Base-by-base conservation (phyloP, 176 grass and related monocot genomes). In the Oryza brachyantha region DNA sequence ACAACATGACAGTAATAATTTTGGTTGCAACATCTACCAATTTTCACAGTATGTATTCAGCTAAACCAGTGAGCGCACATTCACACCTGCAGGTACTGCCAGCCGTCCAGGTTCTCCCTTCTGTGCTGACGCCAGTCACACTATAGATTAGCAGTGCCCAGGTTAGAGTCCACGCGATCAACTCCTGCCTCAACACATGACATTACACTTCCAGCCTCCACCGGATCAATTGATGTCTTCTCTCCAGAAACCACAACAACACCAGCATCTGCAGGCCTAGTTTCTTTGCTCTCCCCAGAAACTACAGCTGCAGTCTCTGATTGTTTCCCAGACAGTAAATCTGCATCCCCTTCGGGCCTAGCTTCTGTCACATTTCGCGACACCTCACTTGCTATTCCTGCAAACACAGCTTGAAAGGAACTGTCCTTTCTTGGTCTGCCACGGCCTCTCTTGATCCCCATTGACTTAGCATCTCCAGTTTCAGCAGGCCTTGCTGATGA, bases 401-500 rank as follows among this genome's bases (percentile, higher is more conserved):
- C 66, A 34, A 29, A 41, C 35, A 12, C 64, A 63, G 71, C 26
- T 76, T 70, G 73, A 45, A 26, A 39, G 39, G 68, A 46, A 35
- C 28, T 54, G 9, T 66, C 50, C 81, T 84, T 84, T 46, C 75
- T 78, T 27, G 86, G 69, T 24, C 82, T 84, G 14, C 78, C 79
- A n/a, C 54, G 17, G 29, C 70, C 64, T 80, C 81, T 69, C 63
- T 43, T 83, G 50, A 43, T 72, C 66, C 25, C 74, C 25, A 3
- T 36, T 6, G 22, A 29, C 13, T 17, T 17, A 32, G 10, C n/a
- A 45, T 34, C 61, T 21, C 39, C 35, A 31, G 64, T 73, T 72
- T 38, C 83, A 54, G 28, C n/a, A 61, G 38, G 60, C 10, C 12
- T 35, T 13, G 37, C 52, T 2, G 22, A 27, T 38, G 65, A 19